A percentile compares a stretch with the other conserved stretches of the same genome.
Evolutionary conservation across 116 monocot genomes (phyloP).

Genomic region (Cymodocea nodosa): DNA sequence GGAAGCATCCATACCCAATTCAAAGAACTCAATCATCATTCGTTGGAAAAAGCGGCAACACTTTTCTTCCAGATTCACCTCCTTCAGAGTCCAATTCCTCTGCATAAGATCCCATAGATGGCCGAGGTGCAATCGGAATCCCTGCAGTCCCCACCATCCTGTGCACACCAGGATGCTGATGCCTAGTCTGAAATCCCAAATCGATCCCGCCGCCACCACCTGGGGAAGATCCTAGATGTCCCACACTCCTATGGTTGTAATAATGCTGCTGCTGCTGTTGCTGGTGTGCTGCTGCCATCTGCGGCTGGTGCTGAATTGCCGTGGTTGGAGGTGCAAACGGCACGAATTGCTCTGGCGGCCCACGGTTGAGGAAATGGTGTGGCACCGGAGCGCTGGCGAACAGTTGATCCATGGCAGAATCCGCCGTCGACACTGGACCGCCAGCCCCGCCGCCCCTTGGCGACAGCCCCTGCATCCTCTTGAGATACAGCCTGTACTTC

Average conservation of each 20-base stretch:
- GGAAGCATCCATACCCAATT: background rate
- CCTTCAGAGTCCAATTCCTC: constrained; percentile 26
- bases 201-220: constrained; percentile 24
- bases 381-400: constrained; percentile 38
- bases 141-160: constrained; percentile 25
- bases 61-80: constrained; percentile 25
- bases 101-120: constrained; percentile 12
- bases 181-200: constrained; percentile 32
- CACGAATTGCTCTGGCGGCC: constrained; percentile 14
- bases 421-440: constrained; percentile 12
- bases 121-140: constrained; percentile 7
- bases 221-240: constrained; percentile 28
- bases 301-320: constrained; percentile 27
- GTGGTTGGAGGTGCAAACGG: constrained; percentile 21
- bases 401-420: constrained; percentile 32
- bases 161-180: constrained; percentile 23
- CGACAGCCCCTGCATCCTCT: constrained; percentile 19
- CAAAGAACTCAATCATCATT: constrained; percentile 31
- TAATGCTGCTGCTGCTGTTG: constrained; percentile 26
- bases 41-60: constrained; percentile 63
- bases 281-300: constrained; percentile 15
- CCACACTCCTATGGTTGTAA: constrained; percentile 38
- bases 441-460: background rate
- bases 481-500: constrained; percentile 46
- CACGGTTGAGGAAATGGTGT: constrained; percentile 24